phyloP scores from a whole-genome alignment of 78 protist species.

The Dictyostelium purpureum region DNA sequence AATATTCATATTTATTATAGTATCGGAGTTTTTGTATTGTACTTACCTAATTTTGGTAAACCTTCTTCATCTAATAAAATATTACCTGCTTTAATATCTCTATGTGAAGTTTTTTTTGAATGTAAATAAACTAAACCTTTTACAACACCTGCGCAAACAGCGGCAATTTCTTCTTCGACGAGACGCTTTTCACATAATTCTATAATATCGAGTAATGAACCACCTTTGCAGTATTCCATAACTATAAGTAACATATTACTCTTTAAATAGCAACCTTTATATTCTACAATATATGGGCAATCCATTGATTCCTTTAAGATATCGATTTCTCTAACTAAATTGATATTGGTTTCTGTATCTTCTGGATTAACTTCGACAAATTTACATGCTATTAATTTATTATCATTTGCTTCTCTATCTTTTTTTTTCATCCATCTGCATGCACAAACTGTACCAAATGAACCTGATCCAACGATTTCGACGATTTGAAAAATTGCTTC shows the following conservation, averaged over 20 bases:
- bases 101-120: conserved; percentile 59
- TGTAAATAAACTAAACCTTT: conserved; percentile 76
- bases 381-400: conserved; percentile 64
- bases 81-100: conserved; percentile 80
- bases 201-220: conserved; percentile 47
- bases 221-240: conserved; percentile 80
- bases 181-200: conserved; percentile 42
- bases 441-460: conserved; percentile 79
- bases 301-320: conserved; percentile 61
- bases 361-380: conserved; percentile 62
- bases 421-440: conserved; percentile 74
- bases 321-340: conserved; percentile 72
- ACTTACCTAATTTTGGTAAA: conserved; percentile 60
- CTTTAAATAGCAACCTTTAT: conserved; percentile 76
- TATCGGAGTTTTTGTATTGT: too few relatives aligned
- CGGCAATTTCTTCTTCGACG: conserved; percentile 73
- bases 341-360: conserved; percentile 46
- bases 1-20: too few relatives aligned
- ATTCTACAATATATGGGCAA: conserved; percentile 79
- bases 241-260: conserved; percentile 55
- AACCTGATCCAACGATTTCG: conserved; percentile 65
- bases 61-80: conserved; percentile 71
- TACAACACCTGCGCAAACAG: conserved; percentile 81
- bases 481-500: conserved; percentile 72
- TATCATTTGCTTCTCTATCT: conserved; percentile 55